phyloP scores from a whole-genome alignment of 345 rosid species.

The Eucalyptus fibrosa region DNA sequence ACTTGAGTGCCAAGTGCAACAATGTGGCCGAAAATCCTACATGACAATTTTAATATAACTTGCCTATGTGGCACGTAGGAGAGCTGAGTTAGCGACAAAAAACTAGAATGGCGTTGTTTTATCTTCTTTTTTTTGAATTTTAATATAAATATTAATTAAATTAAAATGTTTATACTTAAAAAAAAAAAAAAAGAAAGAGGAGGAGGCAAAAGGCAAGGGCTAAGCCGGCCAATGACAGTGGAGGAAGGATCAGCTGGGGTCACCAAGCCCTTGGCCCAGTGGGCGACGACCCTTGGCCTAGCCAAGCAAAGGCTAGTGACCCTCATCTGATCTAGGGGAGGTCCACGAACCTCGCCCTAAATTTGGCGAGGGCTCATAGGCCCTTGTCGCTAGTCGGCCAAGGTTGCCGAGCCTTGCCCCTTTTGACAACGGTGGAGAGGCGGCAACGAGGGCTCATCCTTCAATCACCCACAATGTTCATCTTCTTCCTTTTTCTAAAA shows the following conservation, averaged over 20 bases:
- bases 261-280: no score
- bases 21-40: no score
- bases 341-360: fast-evolving
- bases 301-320: fast-evolving
- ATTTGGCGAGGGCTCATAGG: fast-evolving
- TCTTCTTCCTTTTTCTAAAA: no score
- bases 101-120: fast-evolving
- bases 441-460: fast-evolving
- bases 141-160: no score
- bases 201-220: no score
- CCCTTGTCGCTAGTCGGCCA: fast-evolving
- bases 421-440: fast-evolving
- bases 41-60: no score
- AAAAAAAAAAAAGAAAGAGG: fast-evolving
- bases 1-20: fast-evolving
- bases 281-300: no score
- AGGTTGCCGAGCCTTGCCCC: fast-evolving
- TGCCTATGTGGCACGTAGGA: fast-evolving
- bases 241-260: fast-evolving
- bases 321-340: no score
- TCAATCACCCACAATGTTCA: no score
- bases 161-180: no score
- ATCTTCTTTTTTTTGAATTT: no score
- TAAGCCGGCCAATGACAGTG: fast-evolving
- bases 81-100: no score